Conservation (phyloP, 257 asterid genomes). For the Ilex asprella region DNA sequence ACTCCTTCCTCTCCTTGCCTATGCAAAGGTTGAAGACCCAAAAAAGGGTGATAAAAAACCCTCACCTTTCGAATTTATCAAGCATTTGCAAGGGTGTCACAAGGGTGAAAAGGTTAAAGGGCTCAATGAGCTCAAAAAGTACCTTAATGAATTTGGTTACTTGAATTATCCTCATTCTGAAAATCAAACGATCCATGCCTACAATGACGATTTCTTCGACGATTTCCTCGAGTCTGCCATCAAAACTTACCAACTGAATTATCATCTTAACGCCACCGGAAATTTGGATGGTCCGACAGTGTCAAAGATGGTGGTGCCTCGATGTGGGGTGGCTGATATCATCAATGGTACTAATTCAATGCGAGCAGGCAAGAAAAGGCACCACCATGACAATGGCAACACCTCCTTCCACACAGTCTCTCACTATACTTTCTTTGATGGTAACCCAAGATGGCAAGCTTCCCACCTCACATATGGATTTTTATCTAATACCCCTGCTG, state of each 20-base stretch:
- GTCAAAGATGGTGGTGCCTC: slow-evolving; percentile 20
- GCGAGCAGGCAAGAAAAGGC: slow-evolving; percentile 1
- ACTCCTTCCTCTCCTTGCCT: not conserved
- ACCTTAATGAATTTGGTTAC: not conserved
- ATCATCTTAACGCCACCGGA: slow-evolving; percentile 20
- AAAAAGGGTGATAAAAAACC: not conserved
- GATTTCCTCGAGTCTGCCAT: not conserved
- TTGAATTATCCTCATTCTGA: not conserved
- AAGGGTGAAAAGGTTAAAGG: not conserved
- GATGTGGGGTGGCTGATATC: slow-evolving; percentile 36
- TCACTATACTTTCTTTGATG: slow-evolving; percentile 15
- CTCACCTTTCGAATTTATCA: not conserved
- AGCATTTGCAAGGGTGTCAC: not conserved
- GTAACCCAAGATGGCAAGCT: slow-evolving; percentile 25
- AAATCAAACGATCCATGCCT: not conserved
- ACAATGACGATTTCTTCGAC: not conserved
- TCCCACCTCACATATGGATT: slow-evolving; percentile 17
- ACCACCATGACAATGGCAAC: not conserved
- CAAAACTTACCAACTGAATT: slow-evolving; percentile 8
- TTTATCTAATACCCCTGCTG: not conserved
- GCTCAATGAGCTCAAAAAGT: not conserved
- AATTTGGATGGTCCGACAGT: slow-evolving; percentile 15
- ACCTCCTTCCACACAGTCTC: slow-evolving; percentile 13
- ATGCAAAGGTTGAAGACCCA: not conserved
- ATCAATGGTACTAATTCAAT: slow-evolving; percentile 20